Evolutionary conservation across 2,329 filamentous ascomycete genomes (phyloP), one percentile per base, ranked within the genome.

Genomic region (Hymenoscyphus infarciens): DNA sequence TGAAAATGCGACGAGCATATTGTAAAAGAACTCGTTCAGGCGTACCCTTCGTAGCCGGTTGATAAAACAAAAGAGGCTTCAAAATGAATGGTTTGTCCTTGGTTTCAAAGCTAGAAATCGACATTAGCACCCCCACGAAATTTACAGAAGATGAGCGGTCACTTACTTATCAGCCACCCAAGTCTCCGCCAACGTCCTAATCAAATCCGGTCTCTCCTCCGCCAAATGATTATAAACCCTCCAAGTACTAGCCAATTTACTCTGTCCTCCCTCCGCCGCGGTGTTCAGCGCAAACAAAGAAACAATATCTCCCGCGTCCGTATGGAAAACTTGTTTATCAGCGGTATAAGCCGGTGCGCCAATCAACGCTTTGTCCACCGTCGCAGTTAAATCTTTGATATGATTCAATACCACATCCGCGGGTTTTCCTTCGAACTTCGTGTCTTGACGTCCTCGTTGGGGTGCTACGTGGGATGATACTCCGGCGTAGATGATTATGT

Each of bases 281-380:
- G 75, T 75, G 25, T 75, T 75, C 0, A 83, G 70, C 5, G 76
- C 77, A 4, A 81, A 77, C 2, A 86, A 73, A 7, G 81, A 78
- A 13, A 85, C 76, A 3, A 85, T 77, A 64, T 86, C 82, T 1
- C 82, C 81, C 0, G 76, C 72, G 69, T 85, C 82, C 0, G 83
- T 86, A 68, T 85, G 83, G 62, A 85, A 85, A 72, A 87, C 65
- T 74, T 80, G 85, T 70, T 85, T 86, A 61, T 87, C 84, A 0
- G 81, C 77, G 0, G 83, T 86, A 71, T 85, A 86, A 0, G 83
- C 82, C 0, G 84, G 84, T 1, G 80, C 79, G 2, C 84, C 83
- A 56, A 87, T 86, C 2, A 76, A 74, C 29, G 69, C 71, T 4
- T 73, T 70, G 6, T 74, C 73, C 10, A 72, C 66, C 1, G 76